These are phyloP conservation scores for Blastocystis hominis DNA, from an alignment of 352 stramenopile genomes.

Conservation along the genomic window DNA sequence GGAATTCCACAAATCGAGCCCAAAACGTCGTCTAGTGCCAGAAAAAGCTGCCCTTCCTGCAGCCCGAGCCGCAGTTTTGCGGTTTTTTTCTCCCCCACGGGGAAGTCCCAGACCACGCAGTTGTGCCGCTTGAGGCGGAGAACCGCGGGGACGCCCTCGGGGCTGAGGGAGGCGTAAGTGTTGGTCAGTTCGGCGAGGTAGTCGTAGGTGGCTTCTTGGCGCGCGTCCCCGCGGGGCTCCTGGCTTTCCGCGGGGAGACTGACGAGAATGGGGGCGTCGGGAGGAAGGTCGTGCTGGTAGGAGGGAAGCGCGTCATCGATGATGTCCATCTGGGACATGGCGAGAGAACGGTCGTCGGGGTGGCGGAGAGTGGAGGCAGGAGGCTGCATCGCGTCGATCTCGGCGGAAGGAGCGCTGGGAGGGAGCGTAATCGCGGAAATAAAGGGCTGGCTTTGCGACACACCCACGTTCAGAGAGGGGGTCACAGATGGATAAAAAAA, in stretches of 20 bases:
- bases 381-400: background rate
- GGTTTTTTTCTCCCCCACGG: background rate
- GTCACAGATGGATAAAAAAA: constrained; percentile 9
- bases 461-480: background rate
- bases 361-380: background rate
- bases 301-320: constrained; percentile 6
- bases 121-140: background rate
- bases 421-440: constrained; percentile 3
- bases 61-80: constrained; percentile 21
- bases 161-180: background rate
- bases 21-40: constrained; percentile 31
- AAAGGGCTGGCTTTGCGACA: background rate
- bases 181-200: background rate
- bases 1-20: background rate
- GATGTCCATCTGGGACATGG: constrained; percentile 25
- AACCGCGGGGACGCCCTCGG: background rate
- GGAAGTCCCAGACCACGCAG: background rate
- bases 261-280: background rate
- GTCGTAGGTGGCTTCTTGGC: background rate
- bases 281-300: background rate
- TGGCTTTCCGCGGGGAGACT: background rate
- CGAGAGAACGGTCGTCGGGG: background rate
- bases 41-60: constrained; percentile 26
- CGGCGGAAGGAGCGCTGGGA: background rate
- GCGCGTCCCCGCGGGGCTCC: background rate